A percentile compares a stretch with the other conserved stretches of the same genome.
These are phyloP conservation scores for Epichloe uncinata DNA, from an alignment of 2,329 filamentous ascomycete species.

Conservation along the genomic window DNA sequence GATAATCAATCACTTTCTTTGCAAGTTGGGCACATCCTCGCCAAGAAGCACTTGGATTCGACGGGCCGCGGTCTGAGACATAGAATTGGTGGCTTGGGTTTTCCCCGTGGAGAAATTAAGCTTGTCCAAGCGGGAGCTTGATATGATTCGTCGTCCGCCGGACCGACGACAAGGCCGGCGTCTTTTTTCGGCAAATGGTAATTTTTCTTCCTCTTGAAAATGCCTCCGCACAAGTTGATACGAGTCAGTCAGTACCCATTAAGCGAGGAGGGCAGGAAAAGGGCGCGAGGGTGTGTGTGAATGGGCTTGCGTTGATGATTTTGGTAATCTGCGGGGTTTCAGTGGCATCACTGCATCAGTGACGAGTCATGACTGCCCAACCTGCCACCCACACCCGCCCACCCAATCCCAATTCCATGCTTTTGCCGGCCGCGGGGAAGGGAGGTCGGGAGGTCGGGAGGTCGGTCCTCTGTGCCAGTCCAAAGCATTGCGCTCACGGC, in stretches of 20 bases:
- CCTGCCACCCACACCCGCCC: no score
- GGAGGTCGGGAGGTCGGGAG: no score
- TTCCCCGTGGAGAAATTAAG: slow-evolving; percentile 1
- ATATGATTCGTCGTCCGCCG: slow-evolving; percentile 4
- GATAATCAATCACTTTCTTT: neutral
- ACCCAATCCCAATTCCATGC: no score
- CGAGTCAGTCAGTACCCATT: no score
- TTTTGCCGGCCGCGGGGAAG: no score
- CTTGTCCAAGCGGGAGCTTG: neutral
- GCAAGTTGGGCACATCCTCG: neutral
- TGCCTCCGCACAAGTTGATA: neutral
- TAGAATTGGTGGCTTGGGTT: neutral
- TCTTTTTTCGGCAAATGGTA: neutral
- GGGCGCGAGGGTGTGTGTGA: neutral
- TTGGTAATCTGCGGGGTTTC: no score
- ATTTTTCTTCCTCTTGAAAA: neutral
- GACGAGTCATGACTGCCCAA: no score
- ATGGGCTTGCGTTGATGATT: no score
- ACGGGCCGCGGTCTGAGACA: no score
- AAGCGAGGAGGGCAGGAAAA: neutral
- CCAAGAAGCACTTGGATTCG: neutral
- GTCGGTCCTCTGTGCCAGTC: no score
- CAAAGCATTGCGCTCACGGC: no score
- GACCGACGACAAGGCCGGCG: slow-evolving; percentile 4
- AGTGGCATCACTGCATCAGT: no score